Evolutionary conservation across 1,284 basidiomycete genomes (phyloP).

Genomic region (Lentinula novae-zelandiae): DNA sequence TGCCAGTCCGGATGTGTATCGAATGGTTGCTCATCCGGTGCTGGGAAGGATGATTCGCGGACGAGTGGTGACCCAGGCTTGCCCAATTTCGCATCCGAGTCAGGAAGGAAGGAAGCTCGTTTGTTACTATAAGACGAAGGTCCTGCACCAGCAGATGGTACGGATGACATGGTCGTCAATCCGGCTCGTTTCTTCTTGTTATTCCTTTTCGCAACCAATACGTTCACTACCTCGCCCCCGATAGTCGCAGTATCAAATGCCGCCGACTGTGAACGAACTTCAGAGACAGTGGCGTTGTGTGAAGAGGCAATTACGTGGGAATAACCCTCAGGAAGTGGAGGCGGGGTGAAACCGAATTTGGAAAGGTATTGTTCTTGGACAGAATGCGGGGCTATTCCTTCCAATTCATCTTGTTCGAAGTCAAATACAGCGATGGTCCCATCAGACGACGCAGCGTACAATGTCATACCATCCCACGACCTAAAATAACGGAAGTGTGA

Average conservation of each 20-base stretch:
- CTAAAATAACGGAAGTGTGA: slow-evolving; percentile 32
- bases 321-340: slow-evolving; percentile 63
- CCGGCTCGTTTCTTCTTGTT: slow-evolving; percentile 68
- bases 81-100: background rate
- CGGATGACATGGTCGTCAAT: slow-evolving; percentile 31
- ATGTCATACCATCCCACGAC: slow-evolving; percentile 87
- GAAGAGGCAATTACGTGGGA: slow-evolving; percentile 58
- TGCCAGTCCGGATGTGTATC: slow-evolving; percentile 24
- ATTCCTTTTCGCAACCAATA: slow-evolving; percentile 59
- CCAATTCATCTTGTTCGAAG: slow-evolving; percentile 79
- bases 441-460: slow-evolving; percentile 95
- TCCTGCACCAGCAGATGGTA: slow-evolving; percentile 30
- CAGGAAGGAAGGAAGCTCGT: slow-evolving; percentile 8
- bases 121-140: slow-evolving; percentile 2
- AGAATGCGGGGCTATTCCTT: slow-evolving; percentile 74
- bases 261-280: slow-evolving; percentile 23
- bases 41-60: slow-evolving; percentile 28
- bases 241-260: slow-evolving; percentile 31
- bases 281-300: slow-evolving; percentile 33
- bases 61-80: slow-evolving; percentile 1
- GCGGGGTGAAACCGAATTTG: slow-evolving; percentile 71
- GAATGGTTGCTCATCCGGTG: slow-evolving; percentile 41
- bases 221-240: slow-evolving; percentile 57
- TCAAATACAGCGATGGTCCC: slow-evolving; percentile 88
- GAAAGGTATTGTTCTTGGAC: slow-evolving; percentile 76